These are phyloP conservation scores for Trematosphaeria pertusa DNA, from an alignment of 2,329 filamentous ascomycete species.

Conservation along the genomic window DNA sequence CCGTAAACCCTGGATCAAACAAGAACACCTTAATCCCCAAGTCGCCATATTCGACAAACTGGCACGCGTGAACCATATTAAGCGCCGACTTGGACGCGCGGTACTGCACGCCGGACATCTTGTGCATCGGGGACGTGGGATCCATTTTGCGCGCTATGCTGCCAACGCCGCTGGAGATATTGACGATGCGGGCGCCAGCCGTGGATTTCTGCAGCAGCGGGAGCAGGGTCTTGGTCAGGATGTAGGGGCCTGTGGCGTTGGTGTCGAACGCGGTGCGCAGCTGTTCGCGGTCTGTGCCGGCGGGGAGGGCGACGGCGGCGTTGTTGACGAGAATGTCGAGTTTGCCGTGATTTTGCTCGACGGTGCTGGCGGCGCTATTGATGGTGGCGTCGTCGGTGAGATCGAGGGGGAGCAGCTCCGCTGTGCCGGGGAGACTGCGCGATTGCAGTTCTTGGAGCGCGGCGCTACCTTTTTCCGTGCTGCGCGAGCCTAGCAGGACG, in stretches of 20 bases:
- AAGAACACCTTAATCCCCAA: constrained; percentile 47
- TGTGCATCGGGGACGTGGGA: constrained; percentile 33
- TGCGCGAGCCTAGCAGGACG: constrained; percentile 32
- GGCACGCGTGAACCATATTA: constrained; percentile 48
- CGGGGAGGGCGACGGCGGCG: constrained; percentile 36
- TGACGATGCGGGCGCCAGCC: constrained; percentile 40
- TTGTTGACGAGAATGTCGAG: constrained; percentile 51
- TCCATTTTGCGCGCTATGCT: constrained; percentile 40
- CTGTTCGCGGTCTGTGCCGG: constrained; percentile 29
- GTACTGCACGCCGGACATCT: constrained; percentile 37
- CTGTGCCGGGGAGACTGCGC: constrained; percentile 33
- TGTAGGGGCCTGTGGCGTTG: constrained; percentile 36
- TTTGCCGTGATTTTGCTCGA: constrained; percentile 38
- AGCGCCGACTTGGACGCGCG: constrained; percentile 48
- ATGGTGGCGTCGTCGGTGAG: constrained; percentile 53
- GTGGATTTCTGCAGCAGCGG: constrained; percentile 23
- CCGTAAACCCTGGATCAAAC: constrained; percentile 49
- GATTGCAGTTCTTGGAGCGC: constrained; percentile 34
- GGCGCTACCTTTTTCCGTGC: constrained; percentile 29
- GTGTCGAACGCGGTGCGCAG: constrained; percentile 36
- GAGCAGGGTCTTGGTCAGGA: constrained; percentile 30
- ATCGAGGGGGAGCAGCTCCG: constrained; percentile 53
- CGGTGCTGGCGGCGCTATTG: constrained; percentile 38
- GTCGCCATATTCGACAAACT: constrained; percentile 38
- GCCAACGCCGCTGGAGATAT: constrained; percentile 45